These are phyloP conservation scores for Sungouiozyma intestinalis DNA, from an alignment of 805 yeast genomes.

Conservation along the genomic window DNA sequence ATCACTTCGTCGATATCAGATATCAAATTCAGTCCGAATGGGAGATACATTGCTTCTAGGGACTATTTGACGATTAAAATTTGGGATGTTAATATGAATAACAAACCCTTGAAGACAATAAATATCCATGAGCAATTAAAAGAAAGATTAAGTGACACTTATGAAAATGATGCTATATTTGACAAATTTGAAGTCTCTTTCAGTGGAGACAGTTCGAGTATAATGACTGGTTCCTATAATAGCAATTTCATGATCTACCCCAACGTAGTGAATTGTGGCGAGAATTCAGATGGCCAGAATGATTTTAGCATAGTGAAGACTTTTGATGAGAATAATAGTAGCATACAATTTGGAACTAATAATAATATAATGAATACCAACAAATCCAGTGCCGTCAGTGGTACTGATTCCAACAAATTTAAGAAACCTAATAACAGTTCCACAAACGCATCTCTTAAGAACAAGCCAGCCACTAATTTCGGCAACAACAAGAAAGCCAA, in stretches of 20 bases:
- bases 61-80: constrained; percentile 96
- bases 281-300: constrained; percentile 8
- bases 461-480: constrained; percentile 5
- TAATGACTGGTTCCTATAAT: constrained; percentile 96
- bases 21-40: constrained; percentile 84
- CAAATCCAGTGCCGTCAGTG: constrained; percentile 1
- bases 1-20: constrained; percentile 91
- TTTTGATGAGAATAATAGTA: constrained; percentile 5
- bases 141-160: constrained; percentile 89
- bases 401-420: constrained; percentile 1
- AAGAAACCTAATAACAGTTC: constrained; percentile 1
- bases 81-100: constrained; percentile 98
- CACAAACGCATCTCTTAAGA: constrained; percentile 6
- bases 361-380: constrained; percentile 4
- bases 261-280: constrained; percentile 44
- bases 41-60: constrained; percentile 90
- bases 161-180: constrained; percentile 96
- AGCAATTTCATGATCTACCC: constrained; percentile 97
- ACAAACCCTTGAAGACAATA: constrained; percentile 85
- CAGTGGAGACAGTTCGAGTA: constrained; percentile 81
- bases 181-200: constrained; percentile 97
- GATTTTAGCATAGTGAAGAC: constrained; percentile 7
- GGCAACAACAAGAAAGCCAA: constrained; percentile 2
- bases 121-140: constrained; percentile 92
- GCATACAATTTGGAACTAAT: constrained; percentile 1